phyloP scores from a whole-genome alignment of 768 basidiomycete species.

The Mycena leptocephala region DNA sequence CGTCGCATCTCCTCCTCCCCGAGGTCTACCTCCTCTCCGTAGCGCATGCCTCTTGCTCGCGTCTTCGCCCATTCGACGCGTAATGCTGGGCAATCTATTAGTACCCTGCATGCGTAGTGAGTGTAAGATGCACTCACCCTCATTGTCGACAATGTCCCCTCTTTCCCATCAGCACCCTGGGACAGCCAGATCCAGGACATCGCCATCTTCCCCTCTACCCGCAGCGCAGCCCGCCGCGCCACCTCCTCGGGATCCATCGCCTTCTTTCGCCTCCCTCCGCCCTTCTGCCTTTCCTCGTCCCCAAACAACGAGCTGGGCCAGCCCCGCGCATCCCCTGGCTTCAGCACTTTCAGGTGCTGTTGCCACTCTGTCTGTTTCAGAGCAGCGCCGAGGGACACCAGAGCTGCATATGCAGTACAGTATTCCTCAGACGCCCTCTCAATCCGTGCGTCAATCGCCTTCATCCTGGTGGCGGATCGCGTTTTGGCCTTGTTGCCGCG shows the following conservation, averaged over 20 bases:
- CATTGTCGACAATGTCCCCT: neutral
- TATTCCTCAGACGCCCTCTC: neutral
- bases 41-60: slow-evolving; percentile 10
- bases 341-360: neutral
- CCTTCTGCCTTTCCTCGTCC: neutral
- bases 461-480: neutral
- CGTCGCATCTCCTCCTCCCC: slow-evolving; percentile 35
- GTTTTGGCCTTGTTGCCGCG: neutral
- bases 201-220: neutral
- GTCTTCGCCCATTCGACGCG: slow-evolving; percentile 25
- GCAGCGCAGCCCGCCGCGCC: neutral
- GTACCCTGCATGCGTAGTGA: no score
- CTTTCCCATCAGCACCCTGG: neutral
- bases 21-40: no score
- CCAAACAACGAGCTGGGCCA: neutral
- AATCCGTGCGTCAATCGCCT: neutral
- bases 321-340: neutral
- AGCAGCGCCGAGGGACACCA: neutral
- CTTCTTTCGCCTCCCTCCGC: neutral
- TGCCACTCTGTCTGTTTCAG: neutral
- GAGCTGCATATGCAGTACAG: no score
- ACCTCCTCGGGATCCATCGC: neutral
- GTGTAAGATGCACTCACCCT: neutral
- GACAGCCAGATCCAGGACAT: no score
- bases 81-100: neutral